Conservation (phyloP, 1,139 yeast genomes). For the Saccharomyces hybrid region DNA sequence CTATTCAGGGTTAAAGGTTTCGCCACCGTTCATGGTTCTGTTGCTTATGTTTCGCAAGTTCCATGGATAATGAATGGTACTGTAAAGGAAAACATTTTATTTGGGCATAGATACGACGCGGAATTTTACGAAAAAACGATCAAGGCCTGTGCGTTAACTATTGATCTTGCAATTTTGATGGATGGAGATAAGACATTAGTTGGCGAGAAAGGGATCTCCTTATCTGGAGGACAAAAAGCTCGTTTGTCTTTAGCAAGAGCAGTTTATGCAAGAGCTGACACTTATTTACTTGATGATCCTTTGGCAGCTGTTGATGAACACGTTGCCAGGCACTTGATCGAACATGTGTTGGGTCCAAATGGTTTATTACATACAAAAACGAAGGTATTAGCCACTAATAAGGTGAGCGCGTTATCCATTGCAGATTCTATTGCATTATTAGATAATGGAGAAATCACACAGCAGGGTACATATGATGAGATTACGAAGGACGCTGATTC, state of each 20-base stretch:
- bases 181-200: constrained; percentile 89
- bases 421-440: constrained; percentile 72
- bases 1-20: constrained; percentile 71
- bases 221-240: constrained; percentile 97
- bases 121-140: constrained; percentile 72
- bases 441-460: constrained; percentile 68
- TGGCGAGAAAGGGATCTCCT: constrained; percentile 94
- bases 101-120: constrained; percentile 81
- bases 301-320: constrained; percentile 94
- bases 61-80: constrained; percentile 97
- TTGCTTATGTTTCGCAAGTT: constrained; percentile 90
- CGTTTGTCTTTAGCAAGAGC: constrained; percentile 90
- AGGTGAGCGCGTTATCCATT: constrained; percentile 72
- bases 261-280: constrained; percentile 89
- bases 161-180: constrained; percentile 70
- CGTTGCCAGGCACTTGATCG: constrained; percentile 78
- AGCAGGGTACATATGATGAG: constrained; percentile 64
- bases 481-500: constrained; percentile 42
- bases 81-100: constrained; percentile 79
- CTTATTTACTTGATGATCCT: constrained; percentile 86
- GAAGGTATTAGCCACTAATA: constrained; percentile 80
- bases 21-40: constrained; percentile 64
- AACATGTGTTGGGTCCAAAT: constrained; percentile 69
- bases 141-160: constrained; percentile 81
- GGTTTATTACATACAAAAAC: constrained; percentile 76